A percentile compares a stretch with the other conserved stretches of the same genome.
Evolutionary conservation across 2,329 filamentous ascomycete genomes (phyloP).

Genomic region (Cytospora paraplurivora): DNA sequence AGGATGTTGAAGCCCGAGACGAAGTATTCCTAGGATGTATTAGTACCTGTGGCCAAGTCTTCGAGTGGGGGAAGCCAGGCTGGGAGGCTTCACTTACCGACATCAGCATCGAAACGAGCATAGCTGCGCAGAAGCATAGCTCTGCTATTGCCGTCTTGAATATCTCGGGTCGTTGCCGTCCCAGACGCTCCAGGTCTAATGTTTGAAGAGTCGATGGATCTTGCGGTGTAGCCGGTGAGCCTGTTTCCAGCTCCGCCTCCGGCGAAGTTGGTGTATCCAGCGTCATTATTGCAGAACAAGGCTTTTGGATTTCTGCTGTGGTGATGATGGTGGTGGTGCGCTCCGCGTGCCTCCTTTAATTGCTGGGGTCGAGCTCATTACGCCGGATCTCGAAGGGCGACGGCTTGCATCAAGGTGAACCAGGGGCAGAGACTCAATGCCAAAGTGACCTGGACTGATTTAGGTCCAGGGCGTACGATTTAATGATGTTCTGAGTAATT

Average conservation of each 20-base stretch:
- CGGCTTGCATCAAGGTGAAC: background rate
- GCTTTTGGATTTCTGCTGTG: background rate
- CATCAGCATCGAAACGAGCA: slow-evolving; percentile 60
- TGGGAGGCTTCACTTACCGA: slow-evolving; percentile 40
- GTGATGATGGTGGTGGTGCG: background rate
- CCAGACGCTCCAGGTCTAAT: slow-evolving; percentile 55
- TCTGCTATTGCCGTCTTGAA: slow-evolving; percentile 56
- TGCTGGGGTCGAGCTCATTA: background rate
- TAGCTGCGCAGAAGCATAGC: slow-evolving; percentile 60
- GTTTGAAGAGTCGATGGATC: slow-evolving; percentile 32
- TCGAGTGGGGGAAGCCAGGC: no score
- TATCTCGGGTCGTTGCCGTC: slow-evolving; percentile 56
- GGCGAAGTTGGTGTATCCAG: background rate
- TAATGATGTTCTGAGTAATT: background rate
- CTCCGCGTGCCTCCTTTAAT: background rate
- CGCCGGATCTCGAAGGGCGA: background rate
- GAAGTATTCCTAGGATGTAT: slow-evolving; percentile 63
- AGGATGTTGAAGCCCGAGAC: slow-evolving; percentile 77
- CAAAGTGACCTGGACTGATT: background rate
- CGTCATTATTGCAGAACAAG: background rate
- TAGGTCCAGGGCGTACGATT: background rate
- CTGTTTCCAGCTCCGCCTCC: background rate
- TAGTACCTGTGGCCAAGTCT: background rate
- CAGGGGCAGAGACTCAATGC: background rate
- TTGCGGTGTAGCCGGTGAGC: background rate